Percentiles rank a stretch among this genome's conserved stretches.
phyloP scores from a whole-genome alignment of 139 green algal species.

The Desmodesmus armatus region DNA sequence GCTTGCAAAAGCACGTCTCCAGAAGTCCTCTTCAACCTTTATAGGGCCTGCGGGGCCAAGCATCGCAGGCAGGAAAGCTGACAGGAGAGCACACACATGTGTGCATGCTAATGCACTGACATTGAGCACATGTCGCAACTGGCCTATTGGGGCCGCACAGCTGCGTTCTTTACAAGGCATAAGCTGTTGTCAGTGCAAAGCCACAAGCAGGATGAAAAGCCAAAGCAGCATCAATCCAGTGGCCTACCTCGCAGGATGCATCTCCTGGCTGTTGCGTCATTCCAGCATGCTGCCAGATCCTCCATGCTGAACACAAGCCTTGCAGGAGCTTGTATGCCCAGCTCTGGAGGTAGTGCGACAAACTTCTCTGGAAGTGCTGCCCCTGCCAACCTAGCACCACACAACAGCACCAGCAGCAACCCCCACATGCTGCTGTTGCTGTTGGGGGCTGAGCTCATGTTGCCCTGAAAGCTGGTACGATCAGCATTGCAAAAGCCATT shows the following conservation, averaged over 20 bases:
- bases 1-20: conserved; percentile 5
- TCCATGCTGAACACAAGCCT: neutral
- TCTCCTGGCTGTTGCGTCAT: neutral
- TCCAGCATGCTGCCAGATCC: conserved; percentile 13
- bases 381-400: no score
- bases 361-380: no score
- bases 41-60: neutral
- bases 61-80: neutral
- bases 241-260: conserved; percentile 2
- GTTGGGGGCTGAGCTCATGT: no score
- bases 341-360: neutral
- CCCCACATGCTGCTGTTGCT: no score
- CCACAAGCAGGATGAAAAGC: no score
- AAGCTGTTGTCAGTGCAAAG: neutral
- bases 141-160: neutral
- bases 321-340: neutral
- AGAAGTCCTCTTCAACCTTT: neutral
- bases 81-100: neutral
- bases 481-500: no score
- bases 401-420: conserved; percentile 11
- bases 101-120: neutral
- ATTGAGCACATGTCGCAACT: neutral
- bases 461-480: no score
- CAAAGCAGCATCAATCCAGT: no score
- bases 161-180: neutral